These are phyloP conservation scores for Irpex sp. DNA, from an alignment of 1,284 basidiomycete genomes.

Conservation along the genomic window DNA sequence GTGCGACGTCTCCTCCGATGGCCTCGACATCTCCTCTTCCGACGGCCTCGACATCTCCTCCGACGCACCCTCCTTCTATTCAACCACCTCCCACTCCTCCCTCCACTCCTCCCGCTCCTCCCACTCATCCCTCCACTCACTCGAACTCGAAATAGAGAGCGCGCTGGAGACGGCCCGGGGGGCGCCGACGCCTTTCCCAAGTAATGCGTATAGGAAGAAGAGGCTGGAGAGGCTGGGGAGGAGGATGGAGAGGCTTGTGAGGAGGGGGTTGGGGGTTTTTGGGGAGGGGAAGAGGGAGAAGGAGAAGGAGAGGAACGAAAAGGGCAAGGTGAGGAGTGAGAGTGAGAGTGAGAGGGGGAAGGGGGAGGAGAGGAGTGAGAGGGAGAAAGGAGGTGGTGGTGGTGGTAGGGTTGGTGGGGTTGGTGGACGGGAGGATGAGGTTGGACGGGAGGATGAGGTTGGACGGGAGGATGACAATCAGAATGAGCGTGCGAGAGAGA, in stretches of 20 bases:
- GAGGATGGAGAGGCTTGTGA: constrained; percentile 25
- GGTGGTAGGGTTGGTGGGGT: no score
- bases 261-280: constrained; percentile 23
- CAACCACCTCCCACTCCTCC: constrained; percentile 13
- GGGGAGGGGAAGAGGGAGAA: no score
- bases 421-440: no score
- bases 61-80: constrained; percentile 11
- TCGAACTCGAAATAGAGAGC: no score
- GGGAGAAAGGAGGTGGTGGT: background rate
- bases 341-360: background rate
- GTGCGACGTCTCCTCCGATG: background rate
- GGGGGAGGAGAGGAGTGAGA: background rate
- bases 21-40: constrained; percentile 2
- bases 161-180: no score
- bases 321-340: background rate
- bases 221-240: no score
- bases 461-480: no score
- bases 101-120: constrained; percentile 11
- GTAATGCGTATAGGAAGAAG: constrained; percentile 21
- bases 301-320: background rate
- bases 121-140: no score
- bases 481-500: no score
- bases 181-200: constrained; percentile 27
- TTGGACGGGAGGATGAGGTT: no score
- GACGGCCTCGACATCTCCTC: constrained; percentile 6